Conservation (phyloP, 768 basidiomycete genomes). For the Russula olivacea region DNA sequence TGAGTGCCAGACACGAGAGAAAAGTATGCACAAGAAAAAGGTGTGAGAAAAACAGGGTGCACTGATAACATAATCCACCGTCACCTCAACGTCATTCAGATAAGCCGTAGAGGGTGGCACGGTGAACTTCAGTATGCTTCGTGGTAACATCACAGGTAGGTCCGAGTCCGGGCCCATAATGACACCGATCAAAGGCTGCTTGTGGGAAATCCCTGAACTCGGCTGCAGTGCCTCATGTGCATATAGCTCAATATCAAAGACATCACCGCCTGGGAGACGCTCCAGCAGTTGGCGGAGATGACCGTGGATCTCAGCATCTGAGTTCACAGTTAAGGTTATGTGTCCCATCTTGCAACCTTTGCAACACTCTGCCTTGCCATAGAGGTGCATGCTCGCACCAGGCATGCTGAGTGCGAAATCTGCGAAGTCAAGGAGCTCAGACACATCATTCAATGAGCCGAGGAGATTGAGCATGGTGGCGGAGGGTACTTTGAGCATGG, state of each 20-base stretch:
- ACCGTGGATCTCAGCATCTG: constrained; percentile 64
- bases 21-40: too few species aligned
- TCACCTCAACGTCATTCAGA: too few species aligned
- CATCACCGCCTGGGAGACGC: constrained; percentile 45
- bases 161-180: constrained; percentile 99
- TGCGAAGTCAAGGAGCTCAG: constrained; percentile 50
- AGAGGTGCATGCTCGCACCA: constrained; percentile 82
- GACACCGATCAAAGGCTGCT: constrained; percentile 76
- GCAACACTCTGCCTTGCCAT: constrained; percentile 85
- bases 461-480: constrained; percentile 93
- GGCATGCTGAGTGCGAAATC: constrained; percentile 58
- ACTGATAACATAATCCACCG: too few species aligned
- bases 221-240: constrained; percentile 41
- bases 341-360: constrained; percentile 98
- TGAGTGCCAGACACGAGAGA: too few species aligned
- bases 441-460: constrained; percentile 65
- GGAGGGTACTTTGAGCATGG: constrained; percentile 78
- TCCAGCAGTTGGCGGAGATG: constrained; percentile 71
- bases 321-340: constrained; percentile 79
- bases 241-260: constrained; percentile 48
- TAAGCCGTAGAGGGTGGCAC: too few species aligned
- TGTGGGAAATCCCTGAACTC: constrained; percentile 57
- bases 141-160: constrained; percentile 86
- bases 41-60: too few species aligned
- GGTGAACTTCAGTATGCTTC: too few species aligned